Base-by-base conservation (phyloP, 2,329 filamentous ascomycete genomes). In the Apiospora saccharicola region DNA sequence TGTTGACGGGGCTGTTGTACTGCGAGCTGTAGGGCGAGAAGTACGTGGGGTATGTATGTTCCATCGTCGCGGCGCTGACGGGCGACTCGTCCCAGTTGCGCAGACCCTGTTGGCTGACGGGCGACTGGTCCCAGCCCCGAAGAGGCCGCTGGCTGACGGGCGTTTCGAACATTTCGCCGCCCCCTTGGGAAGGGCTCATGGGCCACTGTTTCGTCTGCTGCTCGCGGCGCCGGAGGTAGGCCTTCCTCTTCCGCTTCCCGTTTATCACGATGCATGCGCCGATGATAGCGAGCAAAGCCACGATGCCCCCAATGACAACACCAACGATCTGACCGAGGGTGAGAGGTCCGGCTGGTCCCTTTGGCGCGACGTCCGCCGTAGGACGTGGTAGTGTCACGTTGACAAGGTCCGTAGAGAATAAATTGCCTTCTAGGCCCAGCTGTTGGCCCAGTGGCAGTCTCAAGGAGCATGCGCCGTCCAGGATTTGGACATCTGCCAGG, bases 11-110 rank as follows among this genome's bases (percentile, higher is more conserved):
- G 76, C 88, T 90, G 79, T 83, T 89, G 80, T 86, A 91, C 73
- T 90, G 87, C 53, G 88, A 90, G 26, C 83, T 85, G 77, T 91
- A 91, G 0, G 90, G 90, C 4, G 88, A 90, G 74, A 90, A 86
- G 80, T 90, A 89, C 8, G 83, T 22, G 0, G 83, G 81, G 74
- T 83, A 84, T 0, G 76, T 73, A 73, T 80, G 81, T 67, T 86
- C 83, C 1, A 83, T 83, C 13, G 83, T 83, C 13, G 81, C 83
- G 2, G 82, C 83, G 67, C 85, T 88, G 72, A 85, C 75, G 0
- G 85, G 89, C 37, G 86, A 89, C 74, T 88, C 86, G 34, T 87
- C 86, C 88, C 88, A 90, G 43, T 84, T 83, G 26, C 84, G 81
- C 13, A 89, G 80, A 0, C 89, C 88, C 71, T 82, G 82, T 77